phyloP scores from a whole-genome alignment of 2,329 filamentous ascomycete genomes.

The Mollisiaceae sp. region DNA sequence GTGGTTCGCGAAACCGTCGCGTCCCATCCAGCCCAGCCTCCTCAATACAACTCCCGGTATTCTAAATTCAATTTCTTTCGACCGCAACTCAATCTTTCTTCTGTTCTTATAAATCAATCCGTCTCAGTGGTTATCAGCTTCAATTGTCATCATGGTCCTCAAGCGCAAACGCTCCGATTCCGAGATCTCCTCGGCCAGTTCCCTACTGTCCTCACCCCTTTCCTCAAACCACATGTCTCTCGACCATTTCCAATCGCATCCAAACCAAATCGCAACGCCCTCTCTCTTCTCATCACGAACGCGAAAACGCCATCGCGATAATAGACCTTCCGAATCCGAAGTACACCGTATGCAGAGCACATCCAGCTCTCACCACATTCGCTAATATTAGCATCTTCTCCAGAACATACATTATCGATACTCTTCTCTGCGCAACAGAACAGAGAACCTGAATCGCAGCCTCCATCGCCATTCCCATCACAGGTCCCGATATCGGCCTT shows the following conservation, averaged over 20 bases:
- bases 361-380: neutral
- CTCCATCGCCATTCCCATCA: constrained; percentile 28
- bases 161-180: constrained; percentile 70
- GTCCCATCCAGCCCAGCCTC: no score
- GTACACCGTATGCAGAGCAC: constrained; percentile 37
- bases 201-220: constrained; percentile 47
- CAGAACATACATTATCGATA: constrained; percentile 58
- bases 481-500: constrained; percentile 29
- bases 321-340: constrained; percentile 60
- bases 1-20: no score
- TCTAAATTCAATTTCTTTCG: neutral
- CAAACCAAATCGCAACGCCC: constrained; percentile 41
- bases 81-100: neutral
- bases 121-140: neutral
- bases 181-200: constrained; percentile 56
- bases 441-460: constrained; percentile 32
- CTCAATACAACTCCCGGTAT: no score
- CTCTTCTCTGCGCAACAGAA: constrained; percentile 61
- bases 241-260: constrained; percentile 41
- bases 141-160: constrained; percentile 51
- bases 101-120: neutral
- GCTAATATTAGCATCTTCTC: constrained; percentile 25
- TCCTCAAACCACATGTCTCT: constrained; percentile 45
- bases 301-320: constrained; percentile 64
- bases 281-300: constrained; percentile 61